Evolutionary conservation across 202 grass and related monocot species (phyloP).

Genomic region (Schoenoplectus triqueter): DNA sequence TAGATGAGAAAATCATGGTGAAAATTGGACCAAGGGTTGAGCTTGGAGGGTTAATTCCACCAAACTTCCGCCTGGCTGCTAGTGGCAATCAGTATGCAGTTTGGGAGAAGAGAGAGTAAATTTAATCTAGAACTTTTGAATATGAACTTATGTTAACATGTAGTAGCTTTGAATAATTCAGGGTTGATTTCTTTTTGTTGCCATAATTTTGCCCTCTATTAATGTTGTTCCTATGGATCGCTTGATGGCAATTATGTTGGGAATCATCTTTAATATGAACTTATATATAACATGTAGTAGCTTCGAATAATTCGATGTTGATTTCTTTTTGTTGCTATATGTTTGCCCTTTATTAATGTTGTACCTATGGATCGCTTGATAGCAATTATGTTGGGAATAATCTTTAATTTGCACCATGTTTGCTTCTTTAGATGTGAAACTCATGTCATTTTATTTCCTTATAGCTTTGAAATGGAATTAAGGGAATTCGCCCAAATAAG

Average conservation of each 20-base stretch:
- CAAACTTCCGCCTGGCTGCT: conserved; percentile 50
- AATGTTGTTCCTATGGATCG: background rate
- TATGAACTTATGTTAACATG: background rate
- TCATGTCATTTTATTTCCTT: background rate
- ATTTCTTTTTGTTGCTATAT: too few relatives aligned
- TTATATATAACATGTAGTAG: too few relatives aligned
- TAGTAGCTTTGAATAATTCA: background rate
- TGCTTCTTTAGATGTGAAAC: background rate
- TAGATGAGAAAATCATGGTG: conserved; percentile 63
- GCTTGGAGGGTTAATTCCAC: conserved; percentile 46
- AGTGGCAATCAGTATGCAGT: conserved; percentile 58
- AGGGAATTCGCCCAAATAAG: too few relatives aligned
- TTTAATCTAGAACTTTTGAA: background rate
- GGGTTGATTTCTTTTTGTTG: conserved; percentile 6
- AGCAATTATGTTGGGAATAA: background rate
- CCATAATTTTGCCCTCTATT: background rate
- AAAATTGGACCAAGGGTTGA: conserved; percentile 63
- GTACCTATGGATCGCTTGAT: background rate
- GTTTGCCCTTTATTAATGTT: background rate
- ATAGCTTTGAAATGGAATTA: too few relatives aligned
- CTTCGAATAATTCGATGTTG: too few relatives aligned
- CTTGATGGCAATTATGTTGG: background rate
- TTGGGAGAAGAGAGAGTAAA: conserved; percentile 57
- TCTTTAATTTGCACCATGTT: background rate
- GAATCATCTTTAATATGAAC: too few relatives aligned